Percentiles rank a stretch among this genome's conserved stretches.
These are phyloP conservation scores for Colletotrichum salicis DNA, from an alignment of 2,329 filamentous ascomycete genomes.

Conservation along the genomic window DNA sequence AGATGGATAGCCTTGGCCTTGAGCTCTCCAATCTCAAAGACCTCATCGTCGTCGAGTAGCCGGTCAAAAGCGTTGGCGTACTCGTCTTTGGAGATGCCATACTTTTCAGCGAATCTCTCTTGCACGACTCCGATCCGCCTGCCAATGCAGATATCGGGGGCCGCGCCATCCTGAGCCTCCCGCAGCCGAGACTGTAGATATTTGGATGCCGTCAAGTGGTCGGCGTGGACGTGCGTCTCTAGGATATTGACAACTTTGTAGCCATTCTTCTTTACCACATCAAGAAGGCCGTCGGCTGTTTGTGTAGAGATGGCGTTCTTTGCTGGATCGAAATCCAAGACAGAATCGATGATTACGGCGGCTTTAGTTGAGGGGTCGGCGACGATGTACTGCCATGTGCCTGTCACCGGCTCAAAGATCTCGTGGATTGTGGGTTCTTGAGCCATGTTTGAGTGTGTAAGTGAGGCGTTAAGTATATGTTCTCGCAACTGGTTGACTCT, in stretches of 20 bases:
- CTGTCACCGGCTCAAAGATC: conserved; percentile 49
- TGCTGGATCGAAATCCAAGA: conserved; percentile 61
- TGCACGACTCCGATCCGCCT: conserved; percentile 56
- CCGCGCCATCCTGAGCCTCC: conserved; percentile 19
- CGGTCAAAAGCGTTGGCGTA: conserved; percentile 52
- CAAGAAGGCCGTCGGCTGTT: conserved; percentile 60
- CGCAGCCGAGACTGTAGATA: conserved; percentile 60
- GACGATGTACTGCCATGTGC: conserved; percentile 66
- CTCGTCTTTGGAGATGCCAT: conserved; percentile 50
- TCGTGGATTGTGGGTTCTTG: conserved; percentile 46
- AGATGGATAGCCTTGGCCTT: conserved; percentile 53
- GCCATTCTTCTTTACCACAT: conserved; percentile 49
- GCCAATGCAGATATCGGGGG: conserved; percentile 53
- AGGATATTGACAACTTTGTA: conserved; percentile 62
- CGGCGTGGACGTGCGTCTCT: conserved; percentile 67
- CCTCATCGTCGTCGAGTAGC: conserved; percentile 55
- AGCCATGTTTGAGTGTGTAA: background rate
- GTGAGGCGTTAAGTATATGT: background rate
- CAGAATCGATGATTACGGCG: conserved; percentile 66
- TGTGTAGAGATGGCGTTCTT: conserved; percentile 53
- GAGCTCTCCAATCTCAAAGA: conserved; percentile 54
- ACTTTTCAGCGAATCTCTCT: conserved; percentile 50
- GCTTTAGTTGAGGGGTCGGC: conserved; percentile 56
- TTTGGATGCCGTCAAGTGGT: conserved; percentile 64
- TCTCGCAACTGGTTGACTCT: background rate